Base-by-base conservation (phyloP, 805 yeast species). In the Nakazawaea populi region DNA sequence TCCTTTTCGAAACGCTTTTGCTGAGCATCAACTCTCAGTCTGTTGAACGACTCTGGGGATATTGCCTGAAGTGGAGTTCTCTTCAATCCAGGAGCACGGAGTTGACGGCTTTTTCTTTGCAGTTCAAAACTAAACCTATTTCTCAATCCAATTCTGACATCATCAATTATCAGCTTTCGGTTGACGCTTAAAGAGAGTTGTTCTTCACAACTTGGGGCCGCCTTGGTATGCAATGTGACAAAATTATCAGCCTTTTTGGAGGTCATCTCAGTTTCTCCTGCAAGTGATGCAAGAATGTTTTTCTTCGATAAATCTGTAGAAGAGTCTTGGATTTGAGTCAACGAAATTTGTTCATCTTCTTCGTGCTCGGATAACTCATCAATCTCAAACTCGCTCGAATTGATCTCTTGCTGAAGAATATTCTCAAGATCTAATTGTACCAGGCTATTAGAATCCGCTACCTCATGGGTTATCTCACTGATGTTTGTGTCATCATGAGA, bases 321-420 rank as follows among this genome's bases (percentile, higher is more conserved):
- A 28, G 18, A 37, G 12, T 11, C 10, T 4, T 40, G 14, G 1
- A 46, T 48, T 30, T 42, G 46, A 11, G 46, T 48, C 27, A 48
- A 36, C 29, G 41, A 2, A 2, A 11, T 28, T 29, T 48, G 46
- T 7, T 14, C 29, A 6, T 48, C 39, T 6, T 36, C 43, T 27
- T 41, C 49, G n/a, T 32, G 14, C 9, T 49, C 52, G 3, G 52
- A 49, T 14, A 49, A 35, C 14, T 50, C 53, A 18, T 50, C 53
- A n/a, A 50, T 24, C 27, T 58, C 62, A 39, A 55, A 64, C 31
- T 65, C 69, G 44, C 69, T 65, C 2, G 66, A 59, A 12, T 42
- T 42, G 7, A 55, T 45, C 14, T 28, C 52, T 10, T 38, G 43
- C 11, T 38, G 28, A n/a, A 37, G 27, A 11, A 43, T 3, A 37